phyloP scores from a whole-genome alignment of 2,329 filamentous ascomycete species.

The Pyrenophora graminea region DNA sequence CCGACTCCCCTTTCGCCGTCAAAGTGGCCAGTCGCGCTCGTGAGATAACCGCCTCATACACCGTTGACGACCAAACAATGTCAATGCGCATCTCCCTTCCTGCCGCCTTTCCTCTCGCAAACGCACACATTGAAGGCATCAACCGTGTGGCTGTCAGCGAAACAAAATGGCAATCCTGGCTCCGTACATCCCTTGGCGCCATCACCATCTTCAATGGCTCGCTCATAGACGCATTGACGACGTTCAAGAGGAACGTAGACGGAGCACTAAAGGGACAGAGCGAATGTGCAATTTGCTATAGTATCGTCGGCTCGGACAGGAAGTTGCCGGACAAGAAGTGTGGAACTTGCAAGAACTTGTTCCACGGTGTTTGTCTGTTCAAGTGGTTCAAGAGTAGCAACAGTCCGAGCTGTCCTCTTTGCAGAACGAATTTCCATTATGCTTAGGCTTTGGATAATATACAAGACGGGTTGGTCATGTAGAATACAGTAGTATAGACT shows the following conservation, averaged over 20 bases:
- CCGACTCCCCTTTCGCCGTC: slow-evolving; percentile 61
- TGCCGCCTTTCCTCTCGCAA: slow-evolving; percentile 78
- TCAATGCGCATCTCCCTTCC: slow-evolving; percentile 83
- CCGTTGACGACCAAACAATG: slow-evolving; percentile 84
- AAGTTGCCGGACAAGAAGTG: slow-evolving; percentile 91
- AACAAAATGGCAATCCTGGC: slow-evolving; percentile 90
- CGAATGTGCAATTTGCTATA: slow-evolving; percentile 97
- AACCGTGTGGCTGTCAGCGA: slow-evolving; percentile 87
- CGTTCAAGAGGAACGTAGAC: slow-evolving; percentile 84
- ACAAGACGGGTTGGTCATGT: background rate
- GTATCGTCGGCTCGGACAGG: slow-evolving; percentile 85
- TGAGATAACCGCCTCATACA: slow-evolving; percentile 83
- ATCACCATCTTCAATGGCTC: slow-evolving; percentile 93
- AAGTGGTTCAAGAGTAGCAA: slow-evolving; percentile 97
- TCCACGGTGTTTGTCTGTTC: slow-evolving; percentile 87
- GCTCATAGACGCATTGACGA: slow-evolving; percentile 81
- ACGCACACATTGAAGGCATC: slow-evolving; percentile 74
- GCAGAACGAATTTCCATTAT: slow-evolving; percentile 81
- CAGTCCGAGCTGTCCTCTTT: slow-evolving; percentile 88
- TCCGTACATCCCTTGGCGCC: slow-evolving; percentile 84
- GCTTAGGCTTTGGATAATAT: slow-evolving; percentile 32
- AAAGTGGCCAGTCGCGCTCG: slow-evolving; percentile 72
- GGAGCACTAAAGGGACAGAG: slow-evolving; percentile 89
- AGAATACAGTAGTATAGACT: too few relatives aligned
- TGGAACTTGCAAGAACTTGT: slow-evolving; percentile 88